Base-by-base conservation (phyloP, 2,329 filamentous ascomycete species). In the Esteya vermicola region DNA sequence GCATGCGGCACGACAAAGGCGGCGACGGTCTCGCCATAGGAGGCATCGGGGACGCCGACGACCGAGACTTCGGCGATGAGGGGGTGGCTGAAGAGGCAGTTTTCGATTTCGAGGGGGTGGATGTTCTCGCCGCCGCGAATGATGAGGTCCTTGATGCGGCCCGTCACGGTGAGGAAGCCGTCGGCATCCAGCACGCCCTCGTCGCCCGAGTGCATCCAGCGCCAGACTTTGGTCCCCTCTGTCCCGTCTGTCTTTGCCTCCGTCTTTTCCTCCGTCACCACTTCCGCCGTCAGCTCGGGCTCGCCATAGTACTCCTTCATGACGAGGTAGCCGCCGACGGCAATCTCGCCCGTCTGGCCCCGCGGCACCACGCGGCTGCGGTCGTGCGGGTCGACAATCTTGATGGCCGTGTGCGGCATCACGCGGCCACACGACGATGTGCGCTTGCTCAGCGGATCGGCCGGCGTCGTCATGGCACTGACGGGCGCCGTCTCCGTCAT, bases 61-160 rank as follows among this genome's bases (percentile, higher is more conserved):
- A 94, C 84, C 47, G 79, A 84, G 4, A 76, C 85, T 47, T 95
- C 85, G 13, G 68, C 65, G 1, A 96, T 67, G 4, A 67, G 65
- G 2, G 74, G 68, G 53, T 89, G 78, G 31, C 73, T 72, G 45
- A 93, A 76, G 6, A 96, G 68, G 48, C 78, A 89, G 54, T 93
- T 88, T 57, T 98, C 91, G 4, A 96, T 70, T 57, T 96, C 91
- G 6, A 94, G 67, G 0, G 91, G 91, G 56, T 94, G 85, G 41
- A 95, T 94, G 56, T 98, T 98, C 57, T 96, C 91, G 20, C 91
- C 91, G 22, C 84, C 89, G 21, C 85, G 75, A 54, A 96, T 96
- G 51, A 98, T 95, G 40, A 96, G 61, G 55, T 98, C 91, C 60
- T 96, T 96, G 54, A 94, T 89, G 14, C 88, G 70, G 4, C 88